Percentiles rank a stretch among this genome's conserved stretches.
Evolutionary conservation across 495 filamentous ascomycete genomes (phyloP).

Genomic region (Penicillium lagena): DNA sequence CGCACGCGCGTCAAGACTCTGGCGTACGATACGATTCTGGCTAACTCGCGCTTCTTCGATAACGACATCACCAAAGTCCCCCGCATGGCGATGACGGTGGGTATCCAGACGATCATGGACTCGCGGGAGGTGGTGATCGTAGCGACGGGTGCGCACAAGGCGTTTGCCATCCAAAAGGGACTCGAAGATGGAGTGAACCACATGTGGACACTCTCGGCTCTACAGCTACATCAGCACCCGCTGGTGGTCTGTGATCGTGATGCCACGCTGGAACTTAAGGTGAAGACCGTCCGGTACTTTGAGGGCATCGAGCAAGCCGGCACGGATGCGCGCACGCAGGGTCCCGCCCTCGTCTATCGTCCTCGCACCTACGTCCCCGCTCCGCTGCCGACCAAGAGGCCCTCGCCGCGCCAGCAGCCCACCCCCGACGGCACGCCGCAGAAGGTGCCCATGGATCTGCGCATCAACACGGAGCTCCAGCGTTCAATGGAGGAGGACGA

Average conservation of each 20-base stretch:
- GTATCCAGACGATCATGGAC: constrained; percentile 81
- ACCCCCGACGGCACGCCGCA: constrained; percentile 21
- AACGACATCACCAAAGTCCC: constrained; percentile 68
- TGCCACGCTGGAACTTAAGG: constrained; percentile 74
- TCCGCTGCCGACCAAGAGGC: constrained; percentile 21
- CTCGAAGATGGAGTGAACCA: constrained; percentile 80
- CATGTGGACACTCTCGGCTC: constrained; percentile 80
- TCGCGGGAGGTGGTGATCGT: constrained; percentile 77
- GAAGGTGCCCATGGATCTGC: constrained; percentile 36
- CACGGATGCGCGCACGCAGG: constrained; percentile 49
- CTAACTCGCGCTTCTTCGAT: constrained; percentile 78
- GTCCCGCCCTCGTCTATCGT: constrained; percentile 42
- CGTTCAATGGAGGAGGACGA: constrained; percentile 43
- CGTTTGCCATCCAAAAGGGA: constrained; percentile 72
- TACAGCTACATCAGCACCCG: constrained; percentile 74
- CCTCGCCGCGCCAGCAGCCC: constrained; percentile 13
- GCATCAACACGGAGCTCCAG: constrained; percentile 38
- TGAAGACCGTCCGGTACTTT: constrained; percentile 73
- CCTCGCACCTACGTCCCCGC: constrained; percentile 35
- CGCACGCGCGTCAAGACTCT: constrained; percentile 81
- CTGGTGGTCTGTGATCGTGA: constrained; percentile 83
- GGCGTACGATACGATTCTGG: constrained; percentile 79
- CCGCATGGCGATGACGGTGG: constrained; percentile 78
- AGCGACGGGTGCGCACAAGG: constrained; percentile 73
- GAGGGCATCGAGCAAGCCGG: constrained; percentile 60